phyloP scores from a whole-genome alignment of 768 basidiomycete genomes.

The Lepiota subincarnata region DNA sequence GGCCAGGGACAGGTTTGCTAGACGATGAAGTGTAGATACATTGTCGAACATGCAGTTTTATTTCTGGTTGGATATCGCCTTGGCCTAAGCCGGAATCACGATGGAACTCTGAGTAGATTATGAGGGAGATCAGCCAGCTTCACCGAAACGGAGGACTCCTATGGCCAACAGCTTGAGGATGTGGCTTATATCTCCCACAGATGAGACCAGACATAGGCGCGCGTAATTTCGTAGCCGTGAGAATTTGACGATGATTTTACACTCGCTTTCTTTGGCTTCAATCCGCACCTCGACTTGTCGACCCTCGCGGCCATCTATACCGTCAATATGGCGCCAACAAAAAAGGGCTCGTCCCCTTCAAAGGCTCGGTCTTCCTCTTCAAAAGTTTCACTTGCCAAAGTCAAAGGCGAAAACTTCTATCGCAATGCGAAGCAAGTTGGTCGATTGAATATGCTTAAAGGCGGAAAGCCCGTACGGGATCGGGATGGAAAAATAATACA shows the following conservation, averaged over 20 bases:
- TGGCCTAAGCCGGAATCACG: no score
- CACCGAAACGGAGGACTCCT: no score
- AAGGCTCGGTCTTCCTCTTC: constrained; percentile 47
- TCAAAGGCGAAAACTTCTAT: constrained; percentile 98
- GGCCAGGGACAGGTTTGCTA: constrained; percentile 49
- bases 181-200: constrained; percentile 5
- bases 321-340: constrained; percentile 35
- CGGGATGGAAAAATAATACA: constrained; percentile 88
- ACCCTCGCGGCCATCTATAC: not conserved
- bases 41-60: no score
- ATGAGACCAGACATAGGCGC: not conserved
- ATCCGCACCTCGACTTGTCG: not conserved
- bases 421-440: constrained; percentile 88
- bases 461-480: constrained; percentile 89
- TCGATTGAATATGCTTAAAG: constrained; percentile 87
- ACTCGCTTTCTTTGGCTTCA: not conserved
- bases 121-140: no score
- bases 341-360: constrained; percentile 31
- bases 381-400: constrained; percentile 56
- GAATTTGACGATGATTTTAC: constrained; percentile 6
- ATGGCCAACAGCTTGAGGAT: no score
- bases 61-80: no score
- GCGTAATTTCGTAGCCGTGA: not conserved
- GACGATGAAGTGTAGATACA: constrained; percentile 12
- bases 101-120: no score